These are phyloP conservation scores for Pseudogymnoascus sp. DNA, from an alignment of 2,329 filamentous ascomycete genomes.

Conservation along the genomic window DNA sequence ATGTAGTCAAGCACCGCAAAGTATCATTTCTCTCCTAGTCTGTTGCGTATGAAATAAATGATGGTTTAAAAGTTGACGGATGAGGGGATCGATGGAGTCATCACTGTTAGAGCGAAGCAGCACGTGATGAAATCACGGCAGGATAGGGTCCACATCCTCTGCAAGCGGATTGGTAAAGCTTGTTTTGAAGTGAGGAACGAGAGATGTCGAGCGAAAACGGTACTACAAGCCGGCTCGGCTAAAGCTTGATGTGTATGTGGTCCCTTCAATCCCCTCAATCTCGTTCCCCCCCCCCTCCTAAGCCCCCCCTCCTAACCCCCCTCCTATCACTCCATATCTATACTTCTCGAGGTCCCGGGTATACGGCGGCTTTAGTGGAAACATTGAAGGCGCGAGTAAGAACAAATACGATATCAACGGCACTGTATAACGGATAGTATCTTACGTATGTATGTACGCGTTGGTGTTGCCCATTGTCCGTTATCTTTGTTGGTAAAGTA, in stretches of 20 bases:
- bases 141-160: background rate
- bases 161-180: slow-evolving; percentile 7
- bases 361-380: background rate
- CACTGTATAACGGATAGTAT: background rate
- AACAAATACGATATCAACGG: background rate
- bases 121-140: background rate
- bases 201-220: background rate
- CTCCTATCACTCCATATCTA: background rate
- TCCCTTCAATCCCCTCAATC: background rate
- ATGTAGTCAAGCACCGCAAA: no score
- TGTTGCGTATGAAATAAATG: background rate
- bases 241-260: background rate
- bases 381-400: background rate
- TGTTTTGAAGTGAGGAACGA: background rate
- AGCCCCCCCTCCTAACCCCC: background rate
- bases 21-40: background rate
- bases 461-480: background rate
- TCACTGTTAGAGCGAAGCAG: background rate
- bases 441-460: background rate
- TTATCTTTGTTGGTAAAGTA: background rate
- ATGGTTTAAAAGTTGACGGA: background rate
- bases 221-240: background rate
- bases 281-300: background rate
- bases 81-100: background rate
- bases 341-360: background rate